Conservation (phyloP, 2,329 filamentous ascomycete species). For the Colletotrichum chlorophyti region DNA sequence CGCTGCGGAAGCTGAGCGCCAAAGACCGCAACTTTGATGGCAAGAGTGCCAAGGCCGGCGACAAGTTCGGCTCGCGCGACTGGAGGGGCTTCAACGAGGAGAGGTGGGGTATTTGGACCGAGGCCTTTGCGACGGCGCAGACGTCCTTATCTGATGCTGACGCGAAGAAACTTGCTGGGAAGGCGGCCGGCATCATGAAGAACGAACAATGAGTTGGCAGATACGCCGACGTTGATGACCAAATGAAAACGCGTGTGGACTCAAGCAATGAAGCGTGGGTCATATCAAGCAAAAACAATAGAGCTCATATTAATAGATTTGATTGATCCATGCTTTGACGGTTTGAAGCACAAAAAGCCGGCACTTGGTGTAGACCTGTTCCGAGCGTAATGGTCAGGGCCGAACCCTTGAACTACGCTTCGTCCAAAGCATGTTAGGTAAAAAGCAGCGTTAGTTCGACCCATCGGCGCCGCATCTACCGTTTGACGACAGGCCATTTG, state of each 20-base stretch:
- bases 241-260: not conserved
- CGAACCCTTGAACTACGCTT: too few species aligned
- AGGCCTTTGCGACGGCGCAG: constrained; percentile 24
- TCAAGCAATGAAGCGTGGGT: too few species aligned
- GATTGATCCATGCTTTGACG: too few species aligned
- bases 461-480: too few species aligned
- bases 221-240: too few species aligned
- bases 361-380: too few species aligned
- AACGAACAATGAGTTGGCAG: not conserved
- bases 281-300: too few species aligned
- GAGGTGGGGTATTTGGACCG: constrained; percentile 35
- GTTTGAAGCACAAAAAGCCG: not conserved
- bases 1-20: constrained; percentile 27
- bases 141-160: not conserved
- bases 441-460: too few species aligned
- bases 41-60: constrained; percentile 29
- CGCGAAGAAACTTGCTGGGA: not conserved
- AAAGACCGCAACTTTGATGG: constrained; percentile 18
- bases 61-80: constrained; percentile 28
- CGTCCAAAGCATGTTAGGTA: too few species aligned
- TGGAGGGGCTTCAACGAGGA: constrained; percentile 38
- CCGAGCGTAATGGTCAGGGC: too few species aligned
- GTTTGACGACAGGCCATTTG: too few species aligned
- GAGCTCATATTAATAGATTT: too few species aligned
- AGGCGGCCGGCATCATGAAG: constrained; percentile 16